Evolutionary conservation across 2,329 filamentous ascomycete species (phyloP), one percentile per base, ranked within the genome.

Genomic region (Microdochium nivale): DNA sequence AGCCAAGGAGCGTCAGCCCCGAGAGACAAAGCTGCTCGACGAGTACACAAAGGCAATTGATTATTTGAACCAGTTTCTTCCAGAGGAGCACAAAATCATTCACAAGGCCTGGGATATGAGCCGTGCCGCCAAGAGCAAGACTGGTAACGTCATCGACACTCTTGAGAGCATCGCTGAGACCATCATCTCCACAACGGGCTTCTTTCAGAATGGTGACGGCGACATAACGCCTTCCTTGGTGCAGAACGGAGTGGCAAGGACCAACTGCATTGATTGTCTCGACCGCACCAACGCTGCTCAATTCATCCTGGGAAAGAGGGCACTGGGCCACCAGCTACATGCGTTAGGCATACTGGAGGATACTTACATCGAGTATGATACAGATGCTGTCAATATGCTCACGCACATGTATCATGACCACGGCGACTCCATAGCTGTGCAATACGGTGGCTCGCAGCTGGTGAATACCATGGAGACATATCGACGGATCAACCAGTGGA

Each of bases 401-500:
- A 97, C 94, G 1, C 88, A 95, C 62, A 97, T 99, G 92, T 96
- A 91, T 71, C 91, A 97, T 66, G 90, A 95, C 59, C 94, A 99
- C 64, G 94, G 94, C 52, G 94, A 99, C 67, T 96, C 91, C 3
- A 97, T 99, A 62, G 94, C 94, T 1, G 87, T 97, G 51, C 94
- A 99, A 66, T 99, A 99, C 60, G 94, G 94, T 52, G 94, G 94
- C 10, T 97, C 91, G 2, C 94, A 99, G 67, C 79, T 99, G 1
- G 94, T 99, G 60, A 99, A 99, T 66, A 99, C 94, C 0, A 97
- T 99, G 91, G 91, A 95, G 58, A 99, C 94, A 3, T 99, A 99
- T 67, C 87, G 94, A 52, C 97, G 97, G 70, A 95, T 96, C 66
- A 97, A 97, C 59, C 92, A 97, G 66, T 99, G 94, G 94, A 95